Evolutionary conservation across 371 early-diverging fungal genomes (phyloP), one percentile per base, ranked within the genome.

Genomic region (Chytridiales sp.): DNA sequence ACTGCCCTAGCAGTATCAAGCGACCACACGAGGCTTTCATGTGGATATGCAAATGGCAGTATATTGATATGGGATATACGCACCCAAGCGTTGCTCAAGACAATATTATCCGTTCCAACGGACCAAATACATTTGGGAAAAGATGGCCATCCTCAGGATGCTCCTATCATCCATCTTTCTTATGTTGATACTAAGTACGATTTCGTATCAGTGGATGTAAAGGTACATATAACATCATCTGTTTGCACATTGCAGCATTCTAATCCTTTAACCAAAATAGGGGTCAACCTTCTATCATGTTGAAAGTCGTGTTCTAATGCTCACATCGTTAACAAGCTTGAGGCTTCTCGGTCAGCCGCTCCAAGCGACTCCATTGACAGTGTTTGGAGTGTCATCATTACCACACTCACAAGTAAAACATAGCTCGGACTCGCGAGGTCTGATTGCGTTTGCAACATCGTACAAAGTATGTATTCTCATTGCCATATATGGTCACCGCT

Each of bases 271-370:
- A 15, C 27, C 3, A 6, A 32, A 34, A 31, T 30, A 81, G 75
- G 89, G 89, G 4, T 82, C 84, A 77, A 85, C 85, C 0, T 91
- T 89, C 67, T 83, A 85, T 59, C 91, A 91, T 61, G 64, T 82
- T 9, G 66, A 87, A 4, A 81, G 85, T 59, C 83, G 82, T 44
- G 78, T 87, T 4, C 74, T 87, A 56, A 77, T 88, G 79, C 79
- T 91, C 13, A 86, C 83, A 48, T 82, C 83, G 17, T 78, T 83
- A 4, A 82, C 82, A 47, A 85, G 87, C 2, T 84, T 83, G 0
- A 76, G 87, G 36, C 79, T 89, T 15, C 68, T 87, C 4, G 89
- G 89, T 21, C 77, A 86, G 42, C 52, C 67, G 42, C 61, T 64
- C 44, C 39, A 54, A 51, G 54, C 63, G 31, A 47, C 34, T 32